These are phyloP conservation scores for Penicillium expansum DNA, from an alignment of 2,329 filamentous ascomycete species.

Conservation along the genomic window DNA sequence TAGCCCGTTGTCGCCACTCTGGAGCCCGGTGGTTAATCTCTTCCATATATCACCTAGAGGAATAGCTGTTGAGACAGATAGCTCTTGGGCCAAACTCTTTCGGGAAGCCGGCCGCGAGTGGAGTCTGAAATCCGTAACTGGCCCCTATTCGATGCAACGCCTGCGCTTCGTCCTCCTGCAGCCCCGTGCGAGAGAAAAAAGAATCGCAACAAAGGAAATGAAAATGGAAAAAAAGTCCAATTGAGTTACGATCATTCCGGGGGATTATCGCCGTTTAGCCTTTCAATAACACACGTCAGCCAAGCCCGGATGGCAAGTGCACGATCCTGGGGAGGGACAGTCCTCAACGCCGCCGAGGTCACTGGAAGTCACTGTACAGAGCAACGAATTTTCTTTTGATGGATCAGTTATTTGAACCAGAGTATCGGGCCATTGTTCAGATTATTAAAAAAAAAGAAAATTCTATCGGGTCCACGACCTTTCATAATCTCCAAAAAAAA, in stretches of 20 bases:
- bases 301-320: slow-evolving; percentile 21
- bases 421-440: not conserved
- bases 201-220: not conserved
- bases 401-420: not conserved
- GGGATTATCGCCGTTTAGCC: slow-evolving; percentile 31
- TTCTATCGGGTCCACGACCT: not conserved
- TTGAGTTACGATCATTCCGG: slow-evolving; percentile 28
- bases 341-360: slow-evolving; percentile 2
- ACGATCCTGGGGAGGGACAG: slow-evolving; percentile 6
- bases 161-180: slow-evolving; percentile 25
- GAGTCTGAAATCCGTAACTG: not conserved
- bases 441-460: not conserved
- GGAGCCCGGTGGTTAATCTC: slow-evolving; percentile 1
- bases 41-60: not conserved
- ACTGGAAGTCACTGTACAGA: not conserved
- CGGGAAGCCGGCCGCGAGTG: slow-evolving; percentile 19
- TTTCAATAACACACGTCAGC: slow-evolving; percentile 27
- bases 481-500: not conserved
- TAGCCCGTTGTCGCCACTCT: slow-evolving; percentile 2
- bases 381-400: not conserved
- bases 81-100: slow-evolving; percentile 16
- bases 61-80: not conserved
- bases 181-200: slow-evolving; percentile 23
- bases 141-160: slow-evolving; percentile 8
- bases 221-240: not conserved